Conservation (phyloP, 2,329 filamentous ascomycete species). For the Xylariaceae sp. region DNA sequence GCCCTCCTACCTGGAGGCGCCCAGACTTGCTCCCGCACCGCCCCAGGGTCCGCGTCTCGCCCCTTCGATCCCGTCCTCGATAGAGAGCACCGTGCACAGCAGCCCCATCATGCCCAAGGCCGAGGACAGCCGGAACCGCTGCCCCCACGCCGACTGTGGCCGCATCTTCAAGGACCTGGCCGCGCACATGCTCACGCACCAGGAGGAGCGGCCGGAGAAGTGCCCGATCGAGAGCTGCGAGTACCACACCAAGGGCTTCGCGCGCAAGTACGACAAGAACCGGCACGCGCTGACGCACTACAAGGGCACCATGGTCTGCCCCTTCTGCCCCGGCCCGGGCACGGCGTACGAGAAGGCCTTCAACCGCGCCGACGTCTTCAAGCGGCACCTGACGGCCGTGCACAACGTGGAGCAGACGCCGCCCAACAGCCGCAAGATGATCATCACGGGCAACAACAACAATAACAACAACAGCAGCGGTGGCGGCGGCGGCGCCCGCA, state of each 20-base stretch:
- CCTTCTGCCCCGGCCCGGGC: slow-evolving; percentile 84
- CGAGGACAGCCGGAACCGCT: slow-evolving; percentile 41
- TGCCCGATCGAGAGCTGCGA: slow-evolving; percentile 89
- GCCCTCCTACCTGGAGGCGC: slow-evolving; percentile 23
- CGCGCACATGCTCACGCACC: slow-evolving; percentile 91
- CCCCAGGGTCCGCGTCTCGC: slow-evolving; percentile 23
- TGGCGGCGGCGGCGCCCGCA: slow-evolving; percentile 1
- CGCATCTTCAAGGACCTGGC: slow-evolving; percentile 85
- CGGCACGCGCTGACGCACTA: slow-evolving; percentile 90
- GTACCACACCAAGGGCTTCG: slow-evolving; percentile 87
- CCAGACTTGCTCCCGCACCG: slow-evolving; percentile 25
- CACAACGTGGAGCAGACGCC: slow-evolving; percentile 90
- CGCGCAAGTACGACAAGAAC: slow-evolving; percentile 95
- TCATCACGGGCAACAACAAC: slow-evolving; percentile 24
- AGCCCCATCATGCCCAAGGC: slow-evolving; percentile 24
- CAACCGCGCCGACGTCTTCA: slow-evolving; percentile 93
- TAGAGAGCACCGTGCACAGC: slow-evolving; percentile 26
- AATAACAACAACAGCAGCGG: slow-evolving; percentile 5
- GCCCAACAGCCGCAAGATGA: slow-evolving; percentile 78
- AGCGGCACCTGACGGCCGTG: slow-evolving; percentile 82
- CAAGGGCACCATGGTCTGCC: slow-evolving; percentile 95
- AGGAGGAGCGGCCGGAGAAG: slow-evolving; percentile 85
- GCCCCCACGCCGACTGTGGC: slow-evolving; percentile 77
- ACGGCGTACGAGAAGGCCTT: slow-evolving; percentile 90
- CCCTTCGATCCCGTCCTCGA: slow-evolving; percentile 23